These are phyloP conservation scores for Tetracladium setigerum DNA, from an alignment of 495 filamentous ascomycete species.

Conservation along the genomic window DNA sequence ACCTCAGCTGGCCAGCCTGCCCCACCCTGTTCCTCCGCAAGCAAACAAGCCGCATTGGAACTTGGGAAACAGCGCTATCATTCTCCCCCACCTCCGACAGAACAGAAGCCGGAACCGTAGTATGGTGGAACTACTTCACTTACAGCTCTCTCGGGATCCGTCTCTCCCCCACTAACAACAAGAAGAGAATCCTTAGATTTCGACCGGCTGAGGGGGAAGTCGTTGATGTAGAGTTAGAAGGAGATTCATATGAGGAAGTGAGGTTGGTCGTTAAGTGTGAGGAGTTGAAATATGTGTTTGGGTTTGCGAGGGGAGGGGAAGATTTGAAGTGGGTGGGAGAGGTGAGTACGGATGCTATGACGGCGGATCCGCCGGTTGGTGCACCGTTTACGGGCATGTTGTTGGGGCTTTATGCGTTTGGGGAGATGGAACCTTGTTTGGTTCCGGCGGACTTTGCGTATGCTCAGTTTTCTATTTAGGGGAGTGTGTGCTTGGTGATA, in stretches of 20 bases:
- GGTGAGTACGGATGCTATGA: slow-evolving; percentile 19
- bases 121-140: slow-evolving; percentile 37
- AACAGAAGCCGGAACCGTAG: slow-evolving; percentile 32
- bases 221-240: too few relatives aligned
- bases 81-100: slow-evolving; percentile 25
- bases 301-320: slow-evolving; percentile 24
- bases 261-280: slow-evolving; percentile 9
- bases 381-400: slow-evolving; percentile 35
- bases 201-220: slow-evolving; percentile 13
- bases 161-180: slow-evolving; percentile 1
- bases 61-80: slow-evolving; percentile 28
- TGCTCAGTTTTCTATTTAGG: too few relatives aligned
- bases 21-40: slow-evolving; percentile 39
- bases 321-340: slow-evolving; percentile 26
- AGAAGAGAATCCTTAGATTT: slow-evolving; percentile 22
- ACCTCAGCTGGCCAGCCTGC: slow-evolving; percentile 30
- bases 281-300: slow-evolving; percentile 15
- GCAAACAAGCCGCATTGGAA: slow-evolving; percentile 28
- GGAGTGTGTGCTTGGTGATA: too few relatives aligned
- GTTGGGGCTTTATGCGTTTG: slow-evolving; percentile 39
- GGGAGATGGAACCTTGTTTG: slow-evolving; percentile 30
- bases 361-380: slow-evolving; percentile 27
- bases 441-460: slow-evolving; percentile 32
- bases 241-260: not conserved
- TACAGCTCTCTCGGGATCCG: slow-evolving; percentile 31